Base-by-base conservation (phyloP, 768 basidiomycete species). In the Cubamyces lactineus region DNA sequence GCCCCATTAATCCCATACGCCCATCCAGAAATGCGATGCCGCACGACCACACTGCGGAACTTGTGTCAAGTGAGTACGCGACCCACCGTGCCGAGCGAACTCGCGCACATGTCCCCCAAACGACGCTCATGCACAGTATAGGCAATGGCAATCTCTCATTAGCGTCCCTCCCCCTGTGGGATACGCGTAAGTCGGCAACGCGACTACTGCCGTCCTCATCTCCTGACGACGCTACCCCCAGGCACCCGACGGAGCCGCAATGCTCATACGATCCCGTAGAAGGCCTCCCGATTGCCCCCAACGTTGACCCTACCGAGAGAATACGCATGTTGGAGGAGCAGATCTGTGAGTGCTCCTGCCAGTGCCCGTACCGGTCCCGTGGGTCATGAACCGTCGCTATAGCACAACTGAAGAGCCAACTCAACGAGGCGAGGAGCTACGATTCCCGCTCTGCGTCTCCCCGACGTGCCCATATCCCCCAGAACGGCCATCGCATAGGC, bases 231-330 rank as follows among this genome's bases (percentile, higher is more conserved):
- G 30, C 23, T 28, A 17, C 52, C 40, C 63, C 21, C 67, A 92
- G 91, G 23, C 92, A 94, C 74, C 92, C 92, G n/a, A 78, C 84
- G 11, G 91, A 92, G 72, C 92, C 92, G 8, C 87, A 89, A 69
- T 94, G 92, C 68, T 84, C 84, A 11, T 94, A 94, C 72, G 92
- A 94, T 74, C 92, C 91, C 2, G 86, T 93, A 16, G 92, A 94
- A 72, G 92, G 92, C 17, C 73, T 93, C 40, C 80, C 85, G 8
- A 82, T 94, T 41, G 87, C 89, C 21, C 83, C 91, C 51, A 89
- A 92, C 61, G 85, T 83, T 13, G 89, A 93, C 73, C 90, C 91
- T n/a, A 68, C 84, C 13, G 89, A 91, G 63, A 91, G 88, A 72
- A 91, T 94, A 59, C 83, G 82, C 61, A 81, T 86, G 43, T 77